Conservation (phyloP, 2,329 filamentous ascomycete species). For the Cladobotryum mycophilum region DNA sequence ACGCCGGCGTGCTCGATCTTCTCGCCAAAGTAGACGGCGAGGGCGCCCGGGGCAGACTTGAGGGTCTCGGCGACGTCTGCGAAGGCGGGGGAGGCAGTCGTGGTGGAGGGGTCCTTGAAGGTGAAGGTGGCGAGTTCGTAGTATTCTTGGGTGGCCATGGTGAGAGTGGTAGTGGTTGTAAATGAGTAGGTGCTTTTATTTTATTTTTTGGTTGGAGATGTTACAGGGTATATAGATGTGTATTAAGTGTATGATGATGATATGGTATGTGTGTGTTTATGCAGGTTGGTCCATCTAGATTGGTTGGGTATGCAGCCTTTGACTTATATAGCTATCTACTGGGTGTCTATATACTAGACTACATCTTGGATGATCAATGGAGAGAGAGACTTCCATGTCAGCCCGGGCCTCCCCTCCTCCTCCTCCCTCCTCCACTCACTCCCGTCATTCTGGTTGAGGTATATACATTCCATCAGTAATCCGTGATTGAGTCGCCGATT, state of each 20-base stretch:
- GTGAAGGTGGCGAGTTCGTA: conserved; percentile 27
- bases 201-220: background rate
- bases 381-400: too few relatives aligned
- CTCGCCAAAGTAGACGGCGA: conserved; percentile 28
- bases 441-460: too few relatives aligned
- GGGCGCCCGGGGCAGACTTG: conserved; percentile 26
- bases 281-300: too few relatives aligned
- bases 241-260: background rate
- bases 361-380: too few relatives aligned
- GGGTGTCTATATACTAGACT: too few relatives aligned
- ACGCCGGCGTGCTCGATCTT: conserved; percentile 28
- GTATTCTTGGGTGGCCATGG: conserved; percentile 20
- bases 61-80: conserved; percentile 14
- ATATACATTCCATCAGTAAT: too few relatives aligned
- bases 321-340: too few relatives aligned
- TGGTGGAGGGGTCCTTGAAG: conserved; percentile 23
- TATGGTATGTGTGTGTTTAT: background rate
- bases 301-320: too few relatives aligned
- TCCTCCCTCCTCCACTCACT: too few relatives aligned
- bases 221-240: background rate
- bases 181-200: too few relatives aligned
- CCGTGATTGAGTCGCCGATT: too few relatives aligned
- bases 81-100: conserved; percentile 21
- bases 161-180: conserved; percentile 2
- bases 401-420: too few relatives aligned